These are phyloP conservation scores for Paramecium octaurelia DNA, from an alignment of 73 alveolate genomes.

Conservation along the genomic window DNA sequence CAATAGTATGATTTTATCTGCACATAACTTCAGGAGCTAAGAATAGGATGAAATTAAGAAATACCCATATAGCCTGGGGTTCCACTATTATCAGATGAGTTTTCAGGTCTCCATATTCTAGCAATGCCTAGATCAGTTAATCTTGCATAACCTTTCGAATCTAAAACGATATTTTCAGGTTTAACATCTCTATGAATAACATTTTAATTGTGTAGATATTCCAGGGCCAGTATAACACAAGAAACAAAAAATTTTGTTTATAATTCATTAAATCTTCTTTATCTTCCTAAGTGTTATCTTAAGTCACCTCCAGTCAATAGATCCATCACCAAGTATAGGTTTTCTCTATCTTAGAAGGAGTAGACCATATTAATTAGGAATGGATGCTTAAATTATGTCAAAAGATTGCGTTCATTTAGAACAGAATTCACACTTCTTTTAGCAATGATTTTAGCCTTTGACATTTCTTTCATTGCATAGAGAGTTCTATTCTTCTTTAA, in stretches of 20 bases:
- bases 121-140: slow-evolving; percentile 94
- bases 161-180: slow-evolving; percentile 95
- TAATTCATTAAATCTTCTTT: slow-evolving; percentile 81
- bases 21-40: slow-evolving; percentile 91
- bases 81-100: slow-evolving; percentile 87
- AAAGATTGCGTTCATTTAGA: slow-evolving; percentile 67
- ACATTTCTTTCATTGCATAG: slow-evolving; percentile 63
- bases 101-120: slow-evolving; percentile 77
- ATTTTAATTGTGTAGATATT: slow-evolving; percentile 84
- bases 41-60: not conserved
- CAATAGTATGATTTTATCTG: slow-evolving; percentile 75
- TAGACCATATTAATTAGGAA: slow-evolving; percentile 86
- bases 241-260: slow-evolving; percentile 69
- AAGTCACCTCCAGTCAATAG: slow-evolving; percentile 88
- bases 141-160: slow-evolving; percentile 76
- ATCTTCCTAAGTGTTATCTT: slow-evolving; percentile 74
- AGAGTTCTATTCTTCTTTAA: slow-evolving; percentile 63
- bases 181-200: slow-evolving; percentile 94
- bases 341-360: slow-evolving; percentile 88
- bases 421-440: slow-evolving; percentile 82
- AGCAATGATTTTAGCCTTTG: slow-evolving; percentile 71
- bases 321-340: slow-evolving; percentile 88
- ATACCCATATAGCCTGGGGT: slow-evolving; percentile 86
- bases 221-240: slow-evolving; percentile 75
- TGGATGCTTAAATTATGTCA: slow-evolving; percentile 34